Conservation (phyloP, 2,329 filamentous ascomycete species). For the Onygenales sp. region DNA sequence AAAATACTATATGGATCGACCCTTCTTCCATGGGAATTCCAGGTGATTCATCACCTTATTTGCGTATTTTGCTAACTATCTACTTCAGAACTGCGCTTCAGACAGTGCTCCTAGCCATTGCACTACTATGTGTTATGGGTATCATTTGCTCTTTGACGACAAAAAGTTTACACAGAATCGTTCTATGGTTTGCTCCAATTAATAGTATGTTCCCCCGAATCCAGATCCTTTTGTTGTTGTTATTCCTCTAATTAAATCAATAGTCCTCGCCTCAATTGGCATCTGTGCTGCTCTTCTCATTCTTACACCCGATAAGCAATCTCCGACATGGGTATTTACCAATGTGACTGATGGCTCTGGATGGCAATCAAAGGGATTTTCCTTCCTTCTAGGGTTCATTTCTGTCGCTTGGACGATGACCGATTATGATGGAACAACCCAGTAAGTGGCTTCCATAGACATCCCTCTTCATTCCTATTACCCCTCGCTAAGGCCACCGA, state of each 20-base stretch:
- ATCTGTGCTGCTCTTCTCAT: slow-evolving; percentile 52
- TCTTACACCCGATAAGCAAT: slow-evolving; percentile 50
- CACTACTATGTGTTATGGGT: slow-evolving; percentile 46
- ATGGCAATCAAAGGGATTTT: slow-evolving; percentile 52
- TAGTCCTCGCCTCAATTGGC: slow-evolving; percentile 48
- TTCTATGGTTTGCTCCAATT: slow-evolving; percentile 58
- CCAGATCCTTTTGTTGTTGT: neutral
- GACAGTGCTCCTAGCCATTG: slow-evolving; percentile 50
- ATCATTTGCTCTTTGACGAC: slow-evolving; percentile 55
- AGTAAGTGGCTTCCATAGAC: slow-evolving; percentile 33
- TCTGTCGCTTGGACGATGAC: slow-evolving; percentile 50
- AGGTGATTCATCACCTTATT: too few relatives aligned
- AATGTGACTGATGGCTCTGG: slow-evolving; percentile 53
- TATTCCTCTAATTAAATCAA: neutral
- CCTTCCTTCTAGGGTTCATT: slow-evolving; percentile 49
- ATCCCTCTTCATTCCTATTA: slow-evolving; percentile 8
- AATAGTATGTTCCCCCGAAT: slow-evolving; percentile 38
- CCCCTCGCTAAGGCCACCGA: slow-evolving; percentile 9
- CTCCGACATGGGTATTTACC: slow-evolving; percentile 51
- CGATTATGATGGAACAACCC: slow-evolving; percentile 58
- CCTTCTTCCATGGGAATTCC: neutral
- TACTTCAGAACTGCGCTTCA: slow-evolving; percentile 43
- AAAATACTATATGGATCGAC: neutral
- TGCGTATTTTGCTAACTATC: slow-evolving; percentile 8
- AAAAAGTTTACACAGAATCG: slow-evolving; percentile 48